phyloP scores from a whole-genome alignment of 2,329 filamentous ascomycete species.

The Alternaria metachromatica region DNA sequence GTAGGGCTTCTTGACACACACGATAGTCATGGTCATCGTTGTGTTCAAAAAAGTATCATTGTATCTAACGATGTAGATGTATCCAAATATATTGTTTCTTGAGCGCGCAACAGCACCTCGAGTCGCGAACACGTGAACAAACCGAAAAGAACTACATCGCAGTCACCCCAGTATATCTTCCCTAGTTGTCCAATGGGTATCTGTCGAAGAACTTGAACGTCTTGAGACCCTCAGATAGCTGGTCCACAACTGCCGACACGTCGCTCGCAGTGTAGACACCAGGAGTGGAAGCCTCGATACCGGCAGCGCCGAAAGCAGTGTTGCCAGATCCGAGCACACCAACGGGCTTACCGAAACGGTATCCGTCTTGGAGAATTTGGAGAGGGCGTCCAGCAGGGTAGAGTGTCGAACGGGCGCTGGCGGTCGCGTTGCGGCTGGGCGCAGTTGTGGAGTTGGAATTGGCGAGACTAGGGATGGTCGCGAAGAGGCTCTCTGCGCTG shows the following conservation, averaged over 20 bases:
- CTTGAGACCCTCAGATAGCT: slow-evolving; percentile 60
- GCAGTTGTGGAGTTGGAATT: slow-evolving; percentile 34
- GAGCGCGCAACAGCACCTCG: background rate
- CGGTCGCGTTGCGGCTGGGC: slow-evolving; percentile 24
- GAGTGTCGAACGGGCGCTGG: slow-evolving; percentile 55
- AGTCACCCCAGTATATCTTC: background rate
- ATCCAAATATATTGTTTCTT: background rate
- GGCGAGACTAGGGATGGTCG: slow-evolving; percentile 27
- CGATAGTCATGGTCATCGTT: background rate
- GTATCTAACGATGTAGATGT: background rate
- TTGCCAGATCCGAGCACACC: slow-evolving; percentile 61
- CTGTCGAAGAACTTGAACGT: slow-evolving; percentile 71
- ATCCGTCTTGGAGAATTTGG: slow-evolving; percentile 68
- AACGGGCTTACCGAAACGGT: slow-evolving; percentile 74
- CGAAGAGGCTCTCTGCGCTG: slow-evolving; percentile 64
- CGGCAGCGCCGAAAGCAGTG: slow-evolving; percentile 52
- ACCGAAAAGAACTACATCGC: background rate
- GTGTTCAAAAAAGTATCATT: background rate
- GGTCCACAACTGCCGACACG: slow-evolving; percentile 22
- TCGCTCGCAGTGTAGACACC: slow-evolving; percentile 41
- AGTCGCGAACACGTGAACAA: background rate
- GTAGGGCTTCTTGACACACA: background rate
- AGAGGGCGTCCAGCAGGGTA: slow-evolving; percentile 69
- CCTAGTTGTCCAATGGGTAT: slow-evolving; percentile 61
- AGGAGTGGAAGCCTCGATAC: slow-evolving; percentile 52